Conservation (phyloP, 176 grass and related monocot genomes). For the Otatea glauca region DNA sequence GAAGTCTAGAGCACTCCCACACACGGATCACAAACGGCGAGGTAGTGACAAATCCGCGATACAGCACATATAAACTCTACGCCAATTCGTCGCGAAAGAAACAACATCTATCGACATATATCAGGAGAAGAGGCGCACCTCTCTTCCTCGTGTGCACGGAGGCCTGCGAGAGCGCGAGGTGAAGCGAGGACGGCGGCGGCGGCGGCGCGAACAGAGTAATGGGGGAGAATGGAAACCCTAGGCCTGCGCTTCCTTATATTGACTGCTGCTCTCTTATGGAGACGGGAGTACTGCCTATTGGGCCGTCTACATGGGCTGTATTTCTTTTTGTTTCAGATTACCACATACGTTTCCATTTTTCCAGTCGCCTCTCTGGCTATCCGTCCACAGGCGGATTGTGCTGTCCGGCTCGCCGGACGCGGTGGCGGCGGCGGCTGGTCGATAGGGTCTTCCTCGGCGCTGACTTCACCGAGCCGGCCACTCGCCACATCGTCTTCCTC, state of each 20-base stretch:
- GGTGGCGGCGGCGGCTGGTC: background rate
- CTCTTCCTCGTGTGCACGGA: background rate
- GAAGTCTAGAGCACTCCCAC: background rate
- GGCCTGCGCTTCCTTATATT: background rate
- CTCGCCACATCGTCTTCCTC: constrained; percentile 74
- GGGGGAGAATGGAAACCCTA: constrained; percentile 22
- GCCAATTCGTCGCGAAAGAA: background rate
- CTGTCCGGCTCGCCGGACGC: no score
- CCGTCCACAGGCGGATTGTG: no score
- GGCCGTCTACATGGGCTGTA: background rate
- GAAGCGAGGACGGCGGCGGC: background rate
- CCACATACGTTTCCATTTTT: background rate
- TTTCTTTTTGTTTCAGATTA: background rate
- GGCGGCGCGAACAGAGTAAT: constrained; percentile 12
- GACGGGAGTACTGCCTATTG: background rate
- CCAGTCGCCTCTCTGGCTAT: no score
- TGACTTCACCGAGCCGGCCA: constrained; percentile 43
- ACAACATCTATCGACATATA: background rate
- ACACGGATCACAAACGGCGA: background rate
- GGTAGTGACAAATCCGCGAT: background rate
- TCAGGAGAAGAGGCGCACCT: background rate
- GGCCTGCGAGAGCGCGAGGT: background rate
- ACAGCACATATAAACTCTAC: no score
- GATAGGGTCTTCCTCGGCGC: constrained; percentile 86
- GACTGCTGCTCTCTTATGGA: background rate